Percentiles rank a stretch among this genome's conserved stretches.
Conservation (phyloP, 306 rosid species). For the Lathyrus tuberosus region DNA sequence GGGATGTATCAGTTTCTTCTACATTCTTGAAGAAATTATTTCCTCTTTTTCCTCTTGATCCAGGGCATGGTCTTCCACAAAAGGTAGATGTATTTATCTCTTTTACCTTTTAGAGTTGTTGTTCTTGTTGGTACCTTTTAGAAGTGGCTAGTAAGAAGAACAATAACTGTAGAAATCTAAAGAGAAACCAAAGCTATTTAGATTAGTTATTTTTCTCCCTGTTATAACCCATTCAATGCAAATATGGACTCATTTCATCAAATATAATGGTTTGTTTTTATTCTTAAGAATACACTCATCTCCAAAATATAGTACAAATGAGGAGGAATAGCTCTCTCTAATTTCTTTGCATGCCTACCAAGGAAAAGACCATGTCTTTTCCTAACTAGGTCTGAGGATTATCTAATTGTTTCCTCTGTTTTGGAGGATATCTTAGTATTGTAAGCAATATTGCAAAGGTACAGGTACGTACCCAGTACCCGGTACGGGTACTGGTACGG, state of each 20-base stretch:
- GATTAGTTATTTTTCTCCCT: conserved; percentile 19
- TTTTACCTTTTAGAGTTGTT: conserved; percentile 12
- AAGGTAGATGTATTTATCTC: conserved; percentile 55
- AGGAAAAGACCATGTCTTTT: background rate
- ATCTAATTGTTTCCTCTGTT: conserved; percentile 3
- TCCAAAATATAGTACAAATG: background rate
- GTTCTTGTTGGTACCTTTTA: background rate
- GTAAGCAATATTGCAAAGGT: no score
- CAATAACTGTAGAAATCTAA: conserved; percentile 16
- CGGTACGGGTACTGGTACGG: no score
- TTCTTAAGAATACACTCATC: background rate
- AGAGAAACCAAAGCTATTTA: conserved; percentile 31
- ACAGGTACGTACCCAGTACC: no score
- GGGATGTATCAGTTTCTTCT: conserved; percentile 56
- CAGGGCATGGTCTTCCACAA: conserved; percentile 48
- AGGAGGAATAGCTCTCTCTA: conserved; percentile 16
- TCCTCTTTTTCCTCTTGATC: conserved; percentile 66
- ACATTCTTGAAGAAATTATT: conserved; percentile 65
- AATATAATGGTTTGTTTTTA: conserved; percentile 16
- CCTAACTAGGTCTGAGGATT: conserved; percentile 16
- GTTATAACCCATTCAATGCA: conserved; percentile 20
- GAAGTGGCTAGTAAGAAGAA: conserved; percentile 18
- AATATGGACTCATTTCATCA: conserved; percentile 23
- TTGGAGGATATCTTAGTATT: conserved; percentile 21
- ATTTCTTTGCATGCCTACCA: conserved; percentile 10